Base-by-base conservation (phyloP, 2,329 filamentous ascomycete species). In the Cryphonectria nitschkei region DNA sequence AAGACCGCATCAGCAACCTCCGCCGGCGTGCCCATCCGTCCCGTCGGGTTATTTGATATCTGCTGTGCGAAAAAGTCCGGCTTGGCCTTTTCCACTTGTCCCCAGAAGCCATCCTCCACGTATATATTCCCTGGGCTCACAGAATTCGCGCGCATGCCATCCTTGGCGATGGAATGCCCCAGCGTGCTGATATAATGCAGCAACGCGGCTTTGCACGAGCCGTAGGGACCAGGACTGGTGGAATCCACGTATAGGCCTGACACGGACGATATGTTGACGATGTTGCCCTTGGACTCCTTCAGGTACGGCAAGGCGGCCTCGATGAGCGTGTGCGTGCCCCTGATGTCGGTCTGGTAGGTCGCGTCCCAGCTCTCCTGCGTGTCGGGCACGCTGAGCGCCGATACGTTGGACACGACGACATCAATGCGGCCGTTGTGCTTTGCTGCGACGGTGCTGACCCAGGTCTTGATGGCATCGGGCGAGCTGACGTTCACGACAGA, bases 81-180 rank as follows among this genome's bases (percentile, higher is more conserved):
- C 67, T 75, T 76, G 5, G 69, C 70, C 65, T 72, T 75, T 73
- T 80, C 78, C 19, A 80, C 76, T n/a, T 75, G 63, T 0, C 78
- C 79, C 79, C 78, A 81, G 8, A 80, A 75, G 5, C 80, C 80
- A 70, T 79, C 79, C 26, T 76, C 73, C 34, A 81, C 75, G 52
- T 81, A 81, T 37, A 80, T 79, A 67, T 81, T 81, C 0, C 80
- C 80, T 6, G 79, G 78, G 63, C 73, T 75, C 39, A 80, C 76
- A 2, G 77, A 79, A 69, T 82, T 82, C 6, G 79, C 80, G 52
- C 80, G 69, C 29, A 81, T 73, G 8, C 79, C 79, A 65, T 79
- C 77, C 1, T 78, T 75, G 11, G 79, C 80, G 43, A 80, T 69
- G 5, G 74, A 76, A 58, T 78, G 77, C 22, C 79, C 79, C 16